Base-by-base conservation (phyloP, 805 yeast genomes). In the Kazachstania psychrophila region DNA sequence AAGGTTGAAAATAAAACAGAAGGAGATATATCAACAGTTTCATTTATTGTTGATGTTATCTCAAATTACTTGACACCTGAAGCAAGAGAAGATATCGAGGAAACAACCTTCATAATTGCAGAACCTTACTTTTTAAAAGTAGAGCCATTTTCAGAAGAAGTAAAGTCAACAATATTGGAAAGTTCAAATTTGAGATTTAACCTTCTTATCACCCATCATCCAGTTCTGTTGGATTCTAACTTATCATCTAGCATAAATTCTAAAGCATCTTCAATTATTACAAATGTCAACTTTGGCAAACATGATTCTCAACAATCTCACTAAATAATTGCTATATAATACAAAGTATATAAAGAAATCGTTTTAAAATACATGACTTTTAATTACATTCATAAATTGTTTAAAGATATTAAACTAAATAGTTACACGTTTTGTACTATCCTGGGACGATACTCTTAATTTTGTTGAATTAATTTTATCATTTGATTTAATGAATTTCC, bases 401-500 rank as follows among this genome's bases (percentile, higher is more conserved):
- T 7, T 20, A 6, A 7, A 20, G 8, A 30, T 20, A 12, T 20
- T 13, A 4, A 5, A 30, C 16, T 8, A 14, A 13, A 20, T 30
- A 15, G 8, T 30, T 14, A 28, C 19, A 5, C 13, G 25, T 22
- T 30, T 20, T 3, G 5, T 20, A 2, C 33, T 20, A 4, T 48
- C 52, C 15, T 46, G 52, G 4, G 56, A 53, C 7, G 48, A 39
- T 2, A 50, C 48, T 30, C 59, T 45, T 31, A 58, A 37, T 29
- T 48, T 55, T 1, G 59, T 46, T 4, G 56, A 54, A 36, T 55
- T 58, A 8, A 55, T 36, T 29, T 61, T 64, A 38, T 65, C 66
- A 45, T 66, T 66, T 1, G 62, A 50, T 39, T 54, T 64, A 40
- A 81, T 78, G 55, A 73, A 58, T 37, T 66, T 60, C 1, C 80